phyloP scores from a whole-genome alignment of 805 yeast species.

The Metschnikowia cerradonensis region DNA sequence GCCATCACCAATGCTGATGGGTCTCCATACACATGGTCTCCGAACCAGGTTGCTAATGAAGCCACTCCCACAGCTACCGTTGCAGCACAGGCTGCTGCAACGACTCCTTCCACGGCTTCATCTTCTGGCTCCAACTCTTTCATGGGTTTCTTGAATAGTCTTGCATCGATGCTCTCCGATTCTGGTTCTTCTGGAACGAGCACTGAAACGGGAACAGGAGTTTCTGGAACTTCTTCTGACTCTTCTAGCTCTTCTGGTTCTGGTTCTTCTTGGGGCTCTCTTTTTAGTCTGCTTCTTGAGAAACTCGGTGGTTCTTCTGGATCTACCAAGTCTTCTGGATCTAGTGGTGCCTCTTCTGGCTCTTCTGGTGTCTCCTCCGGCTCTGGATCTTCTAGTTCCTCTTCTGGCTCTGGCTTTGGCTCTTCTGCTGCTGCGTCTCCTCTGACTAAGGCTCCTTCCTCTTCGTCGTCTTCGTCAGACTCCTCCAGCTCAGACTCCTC shows the following conservation, averaged over 20 bases:
- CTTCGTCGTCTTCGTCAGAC: background rate
- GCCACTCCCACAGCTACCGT: slow-evolving; percentile 6
- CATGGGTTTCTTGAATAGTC: background rate
- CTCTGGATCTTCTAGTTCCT: background rate
- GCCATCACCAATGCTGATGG: slow-evolving; percentile 14
- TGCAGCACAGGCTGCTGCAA: slow-evolving; percentile 7
- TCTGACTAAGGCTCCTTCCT: too few relatives aligned
- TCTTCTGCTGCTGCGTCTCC: background rate
- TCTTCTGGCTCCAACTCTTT: background rate
- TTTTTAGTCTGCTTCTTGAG: slow-evolving; percentile 7
- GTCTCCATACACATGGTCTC: slow-evolving; percentile 10
- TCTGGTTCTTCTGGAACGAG: background rate
- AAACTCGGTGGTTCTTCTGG: background rate
- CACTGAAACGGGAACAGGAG: too few relatives aligned
- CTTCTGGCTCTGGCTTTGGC: background rate
- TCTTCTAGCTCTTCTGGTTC: background rate
- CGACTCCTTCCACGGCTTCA: background rate
- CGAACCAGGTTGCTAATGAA: background rate
- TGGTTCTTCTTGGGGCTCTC: slow-evolving; percentile 2
- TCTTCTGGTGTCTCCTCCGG: background rate
- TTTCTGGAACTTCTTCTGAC: background rate
- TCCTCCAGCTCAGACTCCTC: background rate
- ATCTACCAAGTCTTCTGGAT: background rate
- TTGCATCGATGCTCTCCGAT: slow-evolving; percentile 1
- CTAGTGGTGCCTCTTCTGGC: background rate